Conservation (phyloP, 2,329 filamentous ascomycete species). For the Pseudogymnoascus sp. region DNA sequence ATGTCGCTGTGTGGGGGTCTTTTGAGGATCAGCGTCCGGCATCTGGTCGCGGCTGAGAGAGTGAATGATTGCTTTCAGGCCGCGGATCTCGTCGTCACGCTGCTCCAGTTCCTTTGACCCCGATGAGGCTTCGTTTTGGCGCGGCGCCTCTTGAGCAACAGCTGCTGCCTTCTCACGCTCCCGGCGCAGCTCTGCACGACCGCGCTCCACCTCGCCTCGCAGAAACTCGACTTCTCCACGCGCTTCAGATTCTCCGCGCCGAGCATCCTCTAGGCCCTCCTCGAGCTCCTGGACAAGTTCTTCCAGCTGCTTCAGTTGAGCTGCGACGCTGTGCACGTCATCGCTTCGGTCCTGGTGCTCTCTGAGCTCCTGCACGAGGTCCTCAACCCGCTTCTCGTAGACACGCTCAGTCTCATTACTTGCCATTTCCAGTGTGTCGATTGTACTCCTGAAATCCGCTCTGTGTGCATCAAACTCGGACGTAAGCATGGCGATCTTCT, state of each 20-base stretch:
- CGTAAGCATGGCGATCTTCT: constrained; percentile 88
- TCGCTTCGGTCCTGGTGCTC: constrained; percentile 76
- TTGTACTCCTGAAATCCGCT: constrained; percentile 92
- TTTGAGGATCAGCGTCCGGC: constrained; percentile 27
- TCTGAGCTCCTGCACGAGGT: constrained; percentile 72
- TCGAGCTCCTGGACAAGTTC: constrained; percentile 95
- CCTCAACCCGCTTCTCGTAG: constrained; percentile 87
- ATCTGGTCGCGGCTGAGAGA: constrained; percentile 72
- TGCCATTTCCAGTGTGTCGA: constrained; percentile 91
- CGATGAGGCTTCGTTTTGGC: constrained; percentile 36
- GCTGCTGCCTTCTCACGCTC: constrained; percentile 77
- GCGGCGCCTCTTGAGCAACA: constrained; percentile 43
- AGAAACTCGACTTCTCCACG: constrained; percentile 93
- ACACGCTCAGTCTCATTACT: constrained; percentile 93
- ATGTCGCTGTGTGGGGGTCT: constrained; percentile 25
- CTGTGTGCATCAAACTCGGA: constrained; percentile 91
- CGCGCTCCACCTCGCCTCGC: constrained; percentile 87
- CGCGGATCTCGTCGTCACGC: constrained; percentile 94
- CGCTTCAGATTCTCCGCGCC: constrained; percentile 89
- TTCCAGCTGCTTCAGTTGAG: constrained; percentile 88
- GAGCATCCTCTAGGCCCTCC: constrained; percentile 89
- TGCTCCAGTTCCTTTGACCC: constrained; percentile 74
- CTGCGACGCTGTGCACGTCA: constrained; percentile 85
- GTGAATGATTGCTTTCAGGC: constrained; percentile 95
- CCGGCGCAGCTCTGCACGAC: constrained; percentile 75